These are phyloP conservation scores for Saturnispora sekii DNA, from an alignment of 805 yeast species.

Conservation along the genomic window DNA sequence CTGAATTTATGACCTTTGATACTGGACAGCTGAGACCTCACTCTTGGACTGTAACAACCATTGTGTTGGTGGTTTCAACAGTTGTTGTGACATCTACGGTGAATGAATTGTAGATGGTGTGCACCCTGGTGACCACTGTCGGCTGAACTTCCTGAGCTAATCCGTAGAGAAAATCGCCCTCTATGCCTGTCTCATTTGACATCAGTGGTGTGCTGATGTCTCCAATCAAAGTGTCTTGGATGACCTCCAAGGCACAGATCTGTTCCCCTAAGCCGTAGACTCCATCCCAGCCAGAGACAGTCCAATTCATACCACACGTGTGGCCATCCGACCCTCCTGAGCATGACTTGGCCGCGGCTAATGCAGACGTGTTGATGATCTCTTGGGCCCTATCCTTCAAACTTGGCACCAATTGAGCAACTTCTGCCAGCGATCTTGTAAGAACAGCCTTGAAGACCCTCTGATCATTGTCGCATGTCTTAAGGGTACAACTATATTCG, in stretches of 20 bases:
- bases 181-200: slow-evolving; percentile 6
- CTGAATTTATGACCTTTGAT: too few species aligned
- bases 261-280: slow-evolving; percentile 71
- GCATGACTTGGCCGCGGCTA: slow-evolving; percentile 66
- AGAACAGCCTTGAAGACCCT: slow-evolving; percentile 51
- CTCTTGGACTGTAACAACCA: not conserved
- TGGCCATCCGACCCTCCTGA: slow-evolving; percentile 65
- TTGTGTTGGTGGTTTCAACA: not conserved
- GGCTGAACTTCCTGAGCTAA: not conserved
- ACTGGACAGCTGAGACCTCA: too few species aligned
- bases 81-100: slow-evolving; percentile 1
- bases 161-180: not conserved
- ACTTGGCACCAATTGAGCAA: slow-evolving; percentile 36
- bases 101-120: slow-evolving; percentile 4
- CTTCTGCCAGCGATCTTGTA: slow-evolving; percentile 10
- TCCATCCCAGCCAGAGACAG: slow-evolving; percentile 49
- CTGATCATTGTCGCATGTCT: slow-evolving; percentile 62
- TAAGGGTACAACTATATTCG: slow-evolving; percentile 50
- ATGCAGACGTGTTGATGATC: slow-evolving; percentile 34
- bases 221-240: slow-evolving; percentile 44
- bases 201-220: slow-evolving; percentile 7
- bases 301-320: slow-evolving; percentile 72
- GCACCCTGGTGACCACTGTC: slow-evolving; percentile 1
- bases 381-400: slow-evolving; percentile 31
- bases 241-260: slow-evolving; percentile 59